Conservation (phyloP, 176 grass and related monocot species). For the Oryza brachyantha region DNA sequence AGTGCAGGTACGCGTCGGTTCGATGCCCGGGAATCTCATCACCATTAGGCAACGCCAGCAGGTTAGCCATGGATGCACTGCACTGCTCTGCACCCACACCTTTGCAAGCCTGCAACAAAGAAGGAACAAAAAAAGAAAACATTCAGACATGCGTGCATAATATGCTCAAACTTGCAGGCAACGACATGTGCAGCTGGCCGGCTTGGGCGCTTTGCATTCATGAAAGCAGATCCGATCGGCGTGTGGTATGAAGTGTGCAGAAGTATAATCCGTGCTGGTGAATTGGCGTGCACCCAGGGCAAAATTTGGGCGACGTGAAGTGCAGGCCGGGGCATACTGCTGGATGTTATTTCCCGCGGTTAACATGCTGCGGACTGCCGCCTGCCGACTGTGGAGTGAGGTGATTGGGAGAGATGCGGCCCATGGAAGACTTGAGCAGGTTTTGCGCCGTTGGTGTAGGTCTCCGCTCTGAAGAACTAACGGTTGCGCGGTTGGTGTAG, state of each 20-base stretch:
- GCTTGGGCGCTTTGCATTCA: not conserved
- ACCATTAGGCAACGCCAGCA: not conserved
- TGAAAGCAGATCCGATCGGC: not conserved
- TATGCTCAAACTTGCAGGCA: constrained; percentile 42
- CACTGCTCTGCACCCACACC: too few relatives aligned
- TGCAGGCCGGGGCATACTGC: not conserved
- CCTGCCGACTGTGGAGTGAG: not conserved
- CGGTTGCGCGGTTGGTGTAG: too few relatives aligned
- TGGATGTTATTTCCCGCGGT: not conserved
- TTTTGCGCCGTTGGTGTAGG: too few relatives aligned
- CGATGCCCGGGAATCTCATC: not conserved
- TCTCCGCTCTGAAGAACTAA: too few relatives aligned
- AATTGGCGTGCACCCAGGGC: not conserved
- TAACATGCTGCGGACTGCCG: not conserved
- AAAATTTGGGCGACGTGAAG: not conserved
- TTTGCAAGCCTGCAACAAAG: not conserved
- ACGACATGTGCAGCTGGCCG: constrained; percentile 9
- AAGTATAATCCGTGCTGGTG: constrained; percentile 28
- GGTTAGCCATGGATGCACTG: not conserved
- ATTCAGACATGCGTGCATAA: too few relatives aligned
- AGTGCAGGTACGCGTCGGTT: not conserved
- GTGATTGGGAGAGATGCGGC: not conserved
- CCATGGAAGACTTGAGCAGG: too few relatives aligned
- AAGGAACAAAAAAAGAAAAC: not conserved
- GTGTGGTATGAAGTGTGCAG: too few relatives aligned